A percentile compares a stretch with the other conserved stretches of the same genome.
Evolutionary conservation across 306 rosid species (phyloP).

Genomic region (Senna tora): DNA sequence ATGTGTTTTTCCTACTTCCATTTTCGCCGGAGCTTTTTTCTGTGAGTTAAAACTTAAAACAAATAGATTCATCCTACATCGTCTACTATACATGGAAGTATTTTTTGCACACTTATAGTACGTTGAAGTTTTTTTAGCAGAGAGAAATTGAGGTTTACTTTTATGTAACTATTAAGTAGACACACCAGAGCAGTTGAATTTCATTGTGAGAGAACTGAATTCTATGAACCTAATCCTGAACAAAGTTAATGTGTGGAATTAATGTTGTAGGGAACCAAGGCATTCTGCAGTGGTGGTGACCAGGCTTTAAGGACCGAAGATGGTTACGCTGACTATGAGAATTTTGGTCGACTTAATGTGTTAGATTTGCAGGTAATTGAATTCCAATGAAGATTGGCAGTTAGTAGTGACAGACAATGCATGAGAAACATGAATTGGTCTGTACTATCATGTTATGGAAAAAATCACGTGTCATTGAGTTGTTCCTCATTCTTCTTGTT

Average conservation of each 20-base stretch:
- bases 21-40: not conserved
- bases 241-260: not conserved
- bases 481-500: conserved; percentile 3
- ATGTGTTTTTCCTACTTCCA: not conserved
- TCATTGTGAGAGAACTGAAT: not conserved
- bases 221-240: not conserved
- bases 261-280: conserved; percentile 51
- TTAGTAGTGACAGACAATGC: too few relatives aligned
- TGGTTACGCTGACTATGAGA: conserved; percentile 57
- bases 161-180: too few relatives aligned
- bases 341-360: conserved; percentile 62
- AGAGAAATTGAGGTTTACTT: too few relatives aligned
- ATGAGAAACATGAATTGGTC: not conserved
- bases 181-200: too few relatives aligned
- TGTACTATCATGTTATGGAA: not conserved
- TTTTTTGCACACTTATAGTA: not conserved
- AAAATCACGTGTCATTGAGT: not conserved
- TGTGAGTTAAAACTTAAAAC: too few relatives aligned
- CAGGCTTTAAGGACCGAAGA: conserved; percentile 56
- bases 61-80: not conserved
- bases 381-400: not conserved
- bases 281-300: conserved; percentile 68
- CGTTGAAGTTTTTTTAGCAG: too few relatives aligned
- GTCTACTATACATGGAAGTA: not conserved
- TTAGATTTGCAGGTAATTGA: conserved; percentile 57